Evolutionary conservation across 1,284 basidiomycete species (phyloP).

Genomic region (Ceratobasidium sp.): DNA sequence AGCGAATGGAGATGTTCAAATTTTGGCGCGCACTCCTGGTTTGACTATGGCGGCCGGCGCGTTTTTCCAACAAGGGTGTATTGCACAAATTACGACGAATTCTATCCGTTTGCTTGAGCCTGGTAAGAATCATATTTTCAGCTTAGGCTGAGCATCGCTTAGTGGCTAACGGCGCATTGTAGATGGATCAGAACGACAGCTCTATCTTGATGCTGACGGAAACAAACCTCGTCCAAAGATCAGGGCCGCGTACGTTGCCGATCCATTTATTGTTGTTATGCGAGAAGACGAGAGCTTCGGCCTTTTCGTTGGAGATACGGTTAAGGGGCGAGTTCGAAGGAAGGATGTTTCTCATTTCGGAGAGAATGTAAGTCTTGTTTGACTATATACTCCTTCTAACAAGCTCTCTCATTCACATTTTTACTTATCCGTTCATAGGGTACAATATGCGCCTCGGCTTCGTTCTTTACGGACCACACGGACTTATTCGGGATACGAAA

Average conservation of each 20-base stretch:
- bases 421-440: constrained; percentile 62
- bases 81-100: constrained; percentile 85
- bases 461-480: constrained; percentile 80
- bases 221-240: constrained; percentile 80
- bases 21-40: constrained; percentile 80
- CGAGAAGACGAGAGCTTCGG: constrained; percentile 87
- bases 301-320: constrained; percentile 82
- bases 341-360: constrained; percentile 42
- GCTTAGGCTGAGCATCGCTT: not conserved
- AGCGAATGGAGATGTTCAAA: constrained; percentile 74
- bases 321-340: constrained; percentile 64
- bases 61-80: constrained; percentile 86
- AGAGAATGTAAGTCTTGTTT: constrained; percentile 25
- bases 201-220: constrained; percentile 80
- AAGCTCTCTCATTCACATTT: not conserved
- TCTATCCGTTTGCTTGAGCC: constrained; percentile 83
- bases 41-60: constrained; percentile 83
- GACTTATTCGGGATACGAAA: constrained; percentile 62
- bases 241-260: constrained; percentile 82
- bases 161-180: constrained; percentile 1
- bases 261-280: constrained; percentile 85
- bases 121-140: constrained; percentile 64
- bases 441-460: constrained; percentile 78
- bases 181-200: constrained; percentile 83
- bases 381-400: not conserved